Conservation (phyloP, 176 grass and related monocot species). For the Avena eriantha region DNA sequence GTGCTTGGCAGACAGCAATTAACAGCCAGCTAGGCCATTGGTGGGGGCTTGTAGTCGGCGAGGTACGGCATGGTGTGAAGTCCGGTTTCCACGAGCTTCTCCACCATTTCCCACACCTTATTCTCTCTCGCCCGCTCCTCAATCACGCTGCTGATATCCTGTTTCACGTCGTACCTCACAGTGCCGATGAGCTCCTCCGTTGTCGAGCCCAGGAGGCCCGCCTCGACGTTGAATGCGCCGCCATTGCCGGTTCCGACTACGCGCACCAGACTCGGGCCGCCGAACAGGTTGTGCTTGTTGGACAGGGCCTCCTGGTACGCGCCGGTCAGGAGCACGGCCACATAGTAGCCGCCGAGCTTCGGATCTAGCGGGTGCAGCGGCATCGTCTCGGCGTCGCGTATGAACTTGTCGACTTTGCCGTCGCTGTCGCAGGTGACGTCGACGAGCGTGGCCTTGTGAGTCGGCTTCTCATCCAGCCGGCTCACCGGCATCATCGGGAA, state of each 20-base stretch:
- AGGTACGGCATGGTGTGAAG: constrained; percentile 26
- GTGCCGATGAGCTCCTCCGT: background rate
- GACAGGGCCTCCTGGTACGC: constrained; percentile 44
- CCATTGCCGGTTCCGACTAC: background rate
- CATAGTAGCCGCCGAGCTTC: constrained; percentile 24
- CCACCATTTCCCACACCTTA: background rate
- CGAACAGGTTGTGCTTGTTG: constrained; percentile 43
- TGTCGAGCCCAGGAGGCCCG: background rate
- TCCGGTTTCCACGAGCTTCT: background rate
- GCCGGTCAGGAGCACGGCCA: constrained; percentile 35
- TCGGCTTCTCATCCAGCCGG: background rate
- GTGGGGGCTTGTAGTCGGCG: background rate
- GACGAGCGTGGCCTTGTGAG: constrained; percentile 22
- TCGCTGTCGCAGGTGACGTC: constrained; percentile 55
- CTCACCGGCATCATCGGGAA: constrained; percentile 49
- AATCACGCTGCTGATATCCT: background rate
- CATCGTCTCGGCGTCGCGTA: constrained; percentile 3
- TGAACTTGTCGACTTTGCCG: constrained; percentile 44
- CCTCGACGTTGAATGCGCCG: background rate
- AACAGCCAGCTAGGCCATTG: background rate
- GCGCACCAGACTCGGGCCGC: constrained; percentile 25
- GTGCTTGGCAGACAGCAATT: too few species aligned
- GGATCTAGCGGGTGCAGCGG: constrained; percentile 40
- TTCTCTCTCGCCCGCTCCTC: background rate
- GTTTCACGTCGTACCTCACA: constrained; percentile 10